Base-by-base conservation (phyloP, 257 asterid species). In the Ocimum tenuiflorum region DNA sequence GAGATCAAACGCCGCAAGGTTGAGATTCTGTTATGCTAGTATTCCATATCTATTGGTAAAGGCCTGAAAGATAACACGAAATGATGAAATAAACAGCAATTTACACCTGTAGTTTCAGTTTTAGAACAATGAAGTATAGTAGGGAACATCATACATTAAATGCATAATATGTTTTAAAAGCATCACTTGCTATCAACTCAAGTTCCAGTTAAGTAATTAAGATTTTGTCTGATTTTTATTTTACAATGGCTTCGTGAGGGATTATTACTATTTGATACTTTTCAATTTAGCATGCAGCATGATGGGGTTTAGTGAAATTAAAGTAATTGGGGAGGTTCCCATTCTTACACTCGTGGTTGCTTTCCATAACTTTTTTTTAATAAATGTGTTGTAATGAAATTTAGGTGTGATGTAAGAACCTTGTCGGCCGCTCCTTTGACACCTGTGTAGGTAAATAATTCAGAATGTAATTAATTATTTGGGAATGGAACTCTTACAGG, bases 401-500 rank as follows among this genome's bases (percentile, higher is more conserved):
- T 51, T 20, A 46, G 48, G 4, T 22, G 38, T 39, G 45, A 4
- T 31, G 18, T 20, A 41, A 42, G 38, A 24, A 8, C 41, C 23
- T 15, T 46, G 50, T 46, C 58, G 6, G 14, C 42, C 45, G 29
- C 46, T 13, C 20, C 29, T 18, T 63, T 46, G 56, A 8, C 48
- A 60, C 18, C 53, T 6, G 46, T 62, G 59, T 60, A 7, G 53
- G 38, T 62, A 17, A 51, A 35, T 24, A n/a, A 24, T 58, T 47
- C 38, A 19, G 33, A 33, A 17, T 58, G 31, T 27, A 27, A 27
- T 10, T 65, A 12, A 54, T 2, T 65, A 33, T 63, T 42, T 58
- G 20, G 7, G 13, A 7, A 65, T 75, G 65, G 33, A 61, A 66
- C 38, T 69, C 51, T 56, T 62, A 13, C 83, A 92, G 99, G 76